A percentile compares a stretch with the other conserved stretches of the same genome.
These are phyloP conservation scores for Bipolaris victoriae DNA, from an alignment of 2,329 filamentous ascomycete genomes.

Conservation along the genomic window DNA sequence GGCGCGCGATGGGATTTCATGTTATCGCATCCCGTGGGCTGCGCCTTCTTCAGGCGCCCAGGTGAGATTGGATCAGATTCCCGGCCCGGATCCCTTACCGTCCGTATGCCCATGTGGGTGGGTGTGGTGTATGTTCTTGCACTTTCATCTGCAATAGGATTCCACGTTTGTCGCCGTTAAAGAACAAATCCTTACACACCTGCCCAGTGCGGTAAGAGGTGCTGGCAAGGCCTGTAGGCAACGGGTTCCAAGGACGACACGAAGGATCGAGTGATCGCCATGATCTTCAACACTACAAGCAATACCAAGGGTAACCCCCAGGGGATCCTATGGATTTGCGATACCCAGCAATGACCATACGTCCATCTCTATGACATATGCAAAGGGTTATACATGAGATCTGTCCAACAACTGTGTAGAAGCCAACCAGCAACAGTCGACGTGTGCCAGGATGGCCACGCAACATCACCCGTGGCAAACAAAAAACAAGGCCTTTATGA, in stretches of 20 bases:
- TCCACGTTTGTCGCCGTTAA: background rate
- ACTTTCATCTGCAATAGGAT: background rate
- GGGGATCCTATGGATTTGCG: background rate
- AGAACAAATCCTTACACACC: background rate
- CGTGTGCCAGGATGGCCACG: background rate
- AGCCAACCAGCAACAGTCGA: background rate
- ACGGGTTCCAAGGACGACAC: background rate
- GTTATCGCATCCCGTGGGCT: conserved; percentile 1
- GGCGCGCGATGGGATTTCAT: background rate
- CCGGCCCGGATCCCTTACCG: conserved; percentile 7
- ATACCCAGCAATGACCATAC: background rate
- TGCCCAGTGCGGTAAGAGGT: no score
- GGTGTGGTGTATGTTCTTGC: background rate
- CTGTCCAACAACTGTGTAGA: background rate
- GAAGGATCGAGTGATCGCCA: background rate
- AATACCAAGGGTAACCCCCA: background rate
- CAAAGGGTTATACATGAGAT: background rate
- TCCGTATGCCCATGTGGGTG: background rate
- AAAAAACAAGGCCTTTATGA: background rate
- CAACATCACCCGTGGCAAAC: background rate
- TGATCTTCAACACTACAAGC: background rate
- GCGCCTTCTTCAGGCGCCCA: conserved; percentile 1
- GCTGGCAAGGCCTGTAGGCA: background rate
- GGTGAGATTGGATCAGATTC: background rate
- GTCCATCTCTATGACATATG: background rate